A percentile compares a stretch with the other conserved stretches of the same genome.
Conservation (phyloP, 148 eudicot genomes). For the Euryodendron excelsum region DNA sequence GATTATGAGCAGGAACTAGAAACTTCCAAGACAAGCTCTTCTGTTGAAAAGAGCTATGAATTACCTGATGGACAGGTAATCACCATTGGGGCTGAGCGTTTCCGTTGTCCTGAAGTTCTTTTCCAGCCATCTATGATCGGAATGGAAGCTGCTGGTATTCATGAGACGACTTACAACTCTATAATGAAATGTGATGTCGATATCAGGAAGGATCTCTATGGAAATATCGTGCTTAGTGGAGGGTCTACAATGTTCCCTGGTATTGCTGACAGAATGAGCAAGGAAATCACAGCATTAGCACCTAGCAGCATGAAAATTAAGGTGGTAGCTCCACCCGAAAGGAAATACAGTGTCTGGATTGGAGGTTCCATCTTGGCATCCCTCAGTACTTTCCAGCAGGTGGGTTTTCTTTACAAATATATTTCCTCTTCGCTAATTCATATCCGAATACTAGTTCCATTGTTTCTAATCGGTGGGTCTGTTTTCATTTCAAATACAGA, state of each 20-base stretch:
- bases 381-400: slow-evolving; percentile 37
- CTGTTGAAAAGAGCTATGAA: slow-evolving; percentile 17
- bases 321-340: slow-evolving; percentile 35
- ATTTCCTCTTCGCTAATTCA: not conserved
- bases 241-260: slow-evolving; percentile 38
- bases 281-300: slow-evolving; percentile 33
- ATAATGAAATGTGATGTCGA: slow-evolving; percentile 31
- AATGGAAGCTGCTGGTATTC: slow-evolving; percentile 36
- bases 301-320: slow-evolving; percentile 39
- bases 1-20: slow-evolving; percentile 19
- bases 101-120: slow-evolving; percentile 34
- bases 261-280: slow-evolving; percentile 40
- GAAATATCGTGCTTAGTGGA: slow-evolving; percentile 30
- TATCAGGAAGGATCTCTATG: slow-evolving; percentile 33
- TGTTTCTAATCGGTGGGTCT: not conserved
- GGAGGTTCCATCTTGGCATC: slow-evolving; percentile 34
- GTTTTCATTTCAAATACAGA: slow-evolving; percentile 9
- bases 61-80: slow-evolving; percentile 24
- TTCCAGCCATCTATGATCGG: slow-evolving; percentile 38
- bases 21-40: slow-evolving; percentile 12
- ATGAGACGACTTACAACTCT: slow-evolving; percentile 29
- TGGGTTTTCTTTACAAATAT: not conserved
- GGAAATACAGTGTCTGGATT: slow-evolving; percentile 36
- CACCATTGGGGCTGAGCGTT: slow-evolving; percentile 36
- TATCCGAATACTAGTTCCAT: not conserved